Base-by-base conservation (phyloP, 345 rosid genomes). In the Aquilaria yunnanensis region DNA sequence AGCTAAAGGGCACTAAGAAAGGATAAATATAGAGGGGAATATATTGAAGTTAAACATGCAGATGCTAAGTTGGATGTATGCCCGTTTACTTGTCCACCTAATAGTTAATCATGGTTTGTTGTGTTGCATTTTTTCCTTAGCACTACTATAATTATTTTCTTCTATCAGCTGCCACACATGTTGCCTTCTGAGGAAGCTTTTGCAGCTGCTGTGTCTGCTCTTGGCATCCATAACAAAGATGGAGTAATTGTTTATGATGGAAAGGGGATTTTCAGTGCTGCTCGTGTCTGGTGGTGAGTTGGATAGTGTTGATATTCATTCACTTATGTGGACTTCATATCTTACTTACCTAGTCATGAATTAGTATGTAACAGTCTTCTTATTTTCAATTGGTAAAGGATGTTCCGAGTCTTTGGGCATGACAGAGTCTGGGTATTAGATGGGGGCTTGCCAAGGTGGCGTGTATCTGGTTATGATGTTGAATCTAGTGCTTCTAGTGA, bases 271-370 rank as follows among this genome's bases (percentile, higher is more conserved):
- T 95, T 89, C 68, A 91, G 99, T 72, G 97, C 99, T 56, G 96
- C 99, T 66, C 99, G 99, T 66, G 99, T 91, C 57, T 91, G 98
- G 97, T 95, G 99, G 99, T 95, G 77, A 78, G 98, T 79, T 58
- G 45, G 52, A 14, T n/a, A 9, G 43, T 32, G 16, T 63, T 67
- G 51, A 49, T 54, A 56, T 50, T 59, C 57, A 32, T 34, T 41
- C 12, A 52, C 32, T 34, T 34, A 13, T 33, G 4, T 13, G 43
- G 6, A 31, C 23, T 57, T 13, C 41, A 50, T 58, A 2, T 10
- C 37, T 31, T 9, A 57, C 41, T 65, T 63, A 54, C 2, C 32
- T 33, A 54, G 67, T 30, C 54, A 57, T 57, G 14, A 32, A 54
- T n/a, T 23, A 10, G 57, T 67, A 64, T 67, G 71, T 3, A n/a